Evolutionary conservation across 805 yeast genomes (phyloP), one percentile per base, ranked within the genome.

Genomic region (Nakazawaea holstii): DNA sequence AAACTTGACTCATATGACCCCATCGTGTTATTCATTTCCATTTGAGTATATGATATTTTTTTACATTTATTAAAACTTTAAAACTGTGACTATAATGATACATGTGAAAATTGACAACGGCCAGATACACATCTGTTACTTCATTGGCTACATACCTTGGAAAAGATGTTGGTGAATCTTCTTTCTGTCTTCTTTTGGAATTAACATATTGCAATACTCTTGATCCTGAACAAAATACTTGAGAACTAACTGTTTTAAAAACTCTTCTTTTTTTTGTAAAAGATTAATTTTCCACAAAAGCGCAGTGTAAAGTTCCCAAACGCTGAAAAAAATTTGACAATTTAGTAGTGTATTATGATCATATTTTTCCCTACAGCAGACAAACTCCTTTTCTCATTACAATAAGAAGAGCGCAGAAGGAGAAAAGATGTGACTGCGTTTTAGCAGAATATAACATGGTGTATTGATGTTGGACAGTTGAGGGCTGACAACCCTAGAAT

Each of bases 151-250:
- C 94, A 74, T 84, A 87, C 95, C 95, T 79, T 90, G 91, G 88
- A 91, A 94, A 79, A 94, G 94, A 87, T 91, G 86, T 76, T 84
- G 87, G 95, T 90, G 96, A 76, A 94, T 94, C 91, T 88, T 88
- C 82, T 88, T 89, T 86, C 99, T 91, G 77, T 94, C 99, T 78
- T 89, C 95, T 81, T 88, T 94, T 80, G 99, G 98, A 84, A 94
- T 94, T 82, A 94, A 84, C 99, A 94, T 94, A 70, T 64, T 82
- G 77, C 62, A 60, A 48, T 51, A 39, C 35, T 39, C 27, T 44
- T 37, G 35, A 43, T 47, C 37, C 38, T 46, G 39, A 47, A 37
- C 24, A 38, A 33, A 32, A 6, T 28, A 6, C 14, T 35, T 20
- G 26, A 37, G 24, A 29, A 28, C 30, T 43, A 10, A 20, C 24